Evolutionary conservation across 1,139 yeast genomes (phyloP).

Genomic region (Pichia sp.): DNA sequence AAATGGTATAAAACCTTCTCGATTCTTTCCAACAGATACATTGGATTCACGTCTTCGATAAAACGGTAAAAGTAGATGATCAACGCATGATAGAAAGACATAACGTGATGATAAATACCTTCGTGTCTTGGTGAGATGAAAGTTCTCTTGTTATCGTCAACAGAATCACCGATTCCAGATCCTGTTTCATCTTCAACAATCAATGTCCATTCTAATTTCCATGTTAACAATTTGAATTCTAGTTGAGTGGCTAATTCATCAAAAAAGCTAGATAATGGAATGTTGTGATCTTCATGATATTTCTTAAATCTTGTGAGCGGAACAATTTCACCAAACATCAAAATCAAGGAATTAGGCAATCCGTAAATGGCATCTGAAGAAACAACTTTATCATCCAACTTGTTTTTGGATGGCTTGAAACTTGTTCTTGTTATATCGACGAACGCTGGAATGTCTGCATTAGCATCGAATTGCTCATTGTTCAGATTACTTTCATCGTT

Average conservation of each 20-base stretch:
- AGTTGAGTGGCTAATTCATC: slow-evolving; percentile 46
- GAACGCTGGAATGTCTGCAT: slow-evolving; percentile 34
- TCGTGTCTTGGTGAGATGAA: slow-evolving; percentile 60
- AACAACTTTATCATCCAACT: slow-evolving; percentile 48
- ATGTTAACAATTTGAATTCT: slow-evolving; percentile 51
- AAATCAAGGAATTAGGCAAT: slow-evolving; percentile 74
- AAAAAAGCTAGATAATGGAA: slow-evolving; percentile 43
- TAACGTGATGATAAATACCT: slow-evolving; percentile 78
- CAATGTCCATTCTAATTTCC: slow-evolving; percentile 70
- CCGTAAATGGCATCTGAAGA: slow-evolving; percentile 86
- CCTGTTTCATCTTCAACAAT: slow-evolving; percentile 23
- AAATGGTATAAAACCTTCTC: slow-evolving; percentile 61
- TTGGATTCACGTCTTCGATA: slow-evolving; percentile 53
- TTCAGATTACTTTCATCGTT: slow-evolving; percentile 24
- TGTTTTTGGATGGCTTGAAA: slow-evolving; percentile 36
- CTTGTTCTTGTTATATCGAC: slow-evolving; percentile 37
- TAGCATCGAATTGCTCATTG: slow-evolving; percentile 2
- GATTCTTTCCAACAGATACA: slow-evolving; percentile 57
- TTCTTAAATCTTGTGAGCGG: slow-evolving; percentile 61
- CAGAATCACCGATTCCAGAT: slow-evolving; percentile 31
- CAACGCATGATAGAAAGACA: slow-evolving; percentile 76
- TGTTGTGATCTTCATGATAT: slow-evolving; percentile 41
- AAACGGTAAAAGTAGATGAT: slow-evolving; percentile 74
- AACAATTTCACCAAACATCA: slow-evolving; percentile 69
- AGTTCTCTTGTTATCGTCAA: slow-evolving; percentile 25